Percentiles rank a stretch among this genome's conserved stretches.
phyloP scores from a whole-genome alignment of 805 yeast genomes.

The Ogataea pilisensis region DNA sequence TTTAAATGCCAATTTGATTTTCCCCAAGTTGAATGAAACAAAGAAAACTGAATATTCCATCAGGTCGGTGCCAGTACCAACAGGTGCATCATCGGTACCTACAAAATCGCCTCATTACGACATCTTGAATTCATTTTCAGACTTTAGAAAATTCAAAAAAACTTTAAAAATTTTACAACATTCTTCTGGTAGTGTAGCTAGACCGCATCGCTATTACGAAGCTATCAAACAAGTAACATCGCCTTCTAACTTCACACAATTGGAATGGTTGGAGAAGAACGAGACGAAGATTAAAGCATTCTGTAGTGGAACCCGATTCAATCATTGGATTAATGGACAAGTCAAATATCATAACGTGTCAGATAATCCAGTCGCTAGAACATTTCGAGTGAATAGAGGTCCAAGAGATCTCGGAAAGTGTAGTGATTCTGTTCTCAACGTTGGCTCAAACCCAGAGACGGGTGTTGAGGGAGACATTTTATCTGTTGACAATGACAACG shows the following conservation, averaged over 20 bases:
- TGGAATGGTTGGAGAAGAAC: slow-evolving; percentile 13
- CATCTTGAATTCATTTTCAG: slow-evolving; percentile 1
- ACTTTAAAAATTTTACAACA: too few species aligned
- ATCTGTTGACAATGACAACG: too few species aligned
- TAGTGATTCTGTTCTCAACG: too few species aligned
- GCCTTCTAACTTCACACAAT: slow-evolving; percentile 10
- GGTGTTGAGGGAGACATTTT: too few species aligned
- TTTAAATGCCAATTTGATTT: slow-evolving; percentile 4
- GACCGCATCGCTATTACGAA: slow-evolving; percentile 5
- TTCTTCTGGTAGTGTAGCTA: slow-evolving; percentile 8
- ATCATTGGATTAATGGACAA: slow-evolving; percentile 16
- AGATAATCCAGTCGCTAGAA: too few species aligned
- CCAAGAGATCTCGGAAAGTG: too few species aligned
- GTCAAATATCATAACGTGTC: not conserved
- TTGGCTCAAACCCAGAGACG: too few species aligned
- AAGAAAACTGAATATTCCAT: slow-evolving; percentile 2
- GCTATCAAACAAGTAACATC: slow-evolving; percentile 7
- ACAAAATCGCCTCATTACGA: slow-evolving; percentile 1
- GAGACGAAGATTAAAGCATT: slow-evolving; percentile 6
- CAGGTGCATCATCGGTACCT: too few species aligned
- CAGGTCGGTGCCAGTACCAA: too few species aligned
- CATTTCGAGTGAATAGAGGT: too few species aligned
- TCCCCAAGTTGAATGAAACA: slow-evolving; percentile 5
- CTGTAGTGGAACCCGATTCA: slow-evolving; percentile 9
- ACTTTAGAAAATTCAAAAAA: slow-evolving; percentile 8